phyloP scores from a whole-genome alignment of 805 yeast species.

The Spathaspora sp. region DNA sequence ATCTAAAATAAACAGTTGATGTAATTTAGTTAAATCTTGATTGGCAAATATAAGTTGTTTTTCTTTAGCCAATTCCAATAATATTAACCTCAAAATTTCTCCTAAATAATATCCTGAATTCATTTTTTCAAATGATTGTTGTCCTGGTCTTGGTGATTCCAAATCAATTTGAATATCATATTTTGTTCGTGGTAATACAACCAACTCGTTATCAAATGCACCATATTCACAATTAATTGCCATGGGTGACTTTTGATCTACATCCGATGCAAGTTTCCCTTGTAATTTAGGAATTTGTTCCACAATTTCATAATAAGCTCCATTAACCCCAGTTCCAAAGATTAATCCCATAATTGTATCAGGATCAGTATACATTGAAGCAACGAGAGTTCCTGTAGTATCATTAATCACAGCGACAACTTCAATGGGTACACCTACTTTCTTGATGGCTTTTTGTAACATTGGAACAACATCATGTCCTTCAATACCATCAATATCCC shows the following conservation, averaged over 20 bases:
- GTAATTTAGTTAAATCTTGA: constrained; percentile 65
- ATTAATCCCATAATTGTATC: constrained; percentile 91
- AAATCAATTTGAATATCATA: constrained; percentile 78
- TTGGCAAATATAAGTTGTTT: constrained; percentile 60
- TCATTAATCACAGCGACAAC: constrained; percentile 94
- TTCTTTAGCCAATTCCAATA: constrained; percentile 65
- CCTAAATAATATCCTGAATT: constrained; percentile 96
- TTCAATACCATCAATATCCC: constrained; percentile 89
- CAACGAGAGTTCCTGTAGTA: constrained; percentile 95
- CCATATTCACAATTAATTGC: constrained; percentile 99
- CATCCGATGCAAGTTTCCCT: constrained; percentile 64
- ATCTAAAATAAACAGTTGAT: constrained; percentile 71
- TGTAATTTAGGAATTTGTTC: constrained; percentile 75
- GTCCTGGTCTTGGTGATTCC: constrained; percentile 93
- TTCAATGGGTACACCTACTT: constrained; percentile 66
- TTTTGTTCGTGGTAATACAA: constrained; percentile 81
- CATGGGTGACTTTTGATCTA: constrained; percentile 66
- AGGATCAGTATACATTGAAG: constrained; percentile 88
- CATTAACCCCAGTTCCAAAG: constrained; percentile 97
- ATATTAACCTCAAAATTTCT: constrained; percentile 77
- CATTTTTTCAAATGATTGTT: constrained; percentile 96
- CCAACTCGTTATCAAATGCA: constrained; percentile 90
- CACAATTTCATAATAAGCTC: constrained; percentile 85
- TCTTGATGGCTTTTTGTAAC: constrained; percentile 72
- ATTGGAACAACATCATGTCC: constrained; percentile 92